Evolutionary conservation across 345 rosid species (phyloP), one percentile per base, ranked within the genome.

Genomic region (Gossypium longicalyx): DNA sequence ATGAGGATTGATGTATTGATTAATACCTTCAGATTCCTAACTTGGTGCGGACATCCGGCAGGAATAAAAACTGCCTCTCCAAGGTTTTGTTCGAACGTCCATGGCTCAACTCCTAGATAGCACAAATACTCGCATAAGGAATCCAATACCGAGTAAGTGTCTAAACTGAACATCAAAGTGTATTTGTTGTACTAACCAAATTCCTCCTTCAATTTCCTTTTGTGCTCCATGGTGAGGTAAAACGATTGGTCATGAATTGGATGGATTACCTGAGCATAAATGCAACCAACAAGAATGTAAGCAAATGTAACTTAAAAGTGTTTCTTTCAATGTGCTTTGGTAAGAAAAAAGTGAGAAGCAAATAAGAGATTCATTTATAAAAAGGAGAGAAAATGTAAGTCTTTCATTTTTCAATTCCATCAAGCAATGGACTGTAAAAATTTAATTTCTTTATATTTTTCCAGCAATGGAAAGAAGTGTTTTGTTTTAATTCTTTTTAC

Each of bases 41-140:
- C 98, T 89, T 94, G 98, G 80, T 94, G 98, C 2, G 97, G 98
- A 77, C 98, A 94, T 48, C 98, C 98, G 1, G 97, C 97, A 0
- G 98, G 98, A 74, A 94, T 94, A 75, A 92, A 92, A 54, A 94
- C 94, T 12, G 97, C 98, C 65, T 93, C 98, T 25, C 98, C 98
- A 5, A 89, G 82, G 51, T 80, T 85, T 66, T 93, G 98, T 70
- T 83, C 89, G 67, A 94, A 94, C 17, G 97, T 89, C 98, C 98
- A 93, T 4, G 97, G 92, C 74, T 92, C 97, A 20, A 92, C 79
- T 71, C 91, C 98, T 94, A 49, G 3, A 59, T 45, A 77, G 57
- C 53, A 67, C 7, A 62, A 69, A 62, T 12, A 76, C 70, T 60
- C 53, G 29, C 38, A 45, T 45, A 19, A 19, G 27, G 29, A 25